Percentiles rank a stretch among this genome's conserved stretches.
phyloP scores from a whole-genome alignment of 768 basidiomycete genomes.

The Tulasnella sp. region DNA sequence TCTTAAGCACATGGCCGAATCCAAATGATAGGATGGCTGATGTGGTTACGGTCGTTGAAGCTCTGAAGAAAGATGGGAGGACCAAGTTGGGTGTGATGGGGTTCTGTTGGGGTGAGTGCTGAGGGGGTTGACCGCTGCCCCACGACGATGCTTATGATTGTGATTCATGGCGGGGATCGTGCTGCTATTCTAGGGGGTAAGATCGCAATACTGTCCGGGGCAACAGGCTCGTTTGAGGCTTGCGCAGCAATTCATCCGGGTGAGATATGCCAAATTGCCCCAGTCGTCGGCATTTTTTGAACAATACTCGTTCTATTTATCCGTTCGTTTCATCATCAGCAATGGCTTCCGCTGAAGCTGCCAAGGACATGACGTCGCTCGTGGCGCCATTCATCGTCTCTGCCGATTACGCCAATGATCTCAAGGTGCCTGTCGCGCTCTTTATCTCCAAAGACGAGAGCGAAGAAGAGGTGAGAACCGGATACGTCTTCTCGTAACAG shows the following conservation, averaged over 20 bases:
- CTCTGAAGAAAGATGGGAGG: conserved; percentile 33
- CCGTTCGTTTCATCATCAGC: too few species aligned
- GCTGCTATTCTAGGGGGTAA: conserved; percentile 25
- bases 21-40: conserved; percentile 32
- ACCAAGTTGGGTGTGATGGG: conserved; percentile 36
- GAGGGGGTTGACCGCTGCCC: neutral
- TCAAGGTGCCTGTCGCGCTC: neutral
- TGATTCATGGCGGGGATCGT: neutral
- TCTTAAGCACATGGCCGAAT: conserved; percentile 46
- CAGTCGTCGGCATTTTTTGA: too few species aligned
- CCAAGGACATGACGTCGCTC: too few species aligned
- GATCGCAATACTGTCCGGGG: conserved; percentile 24
- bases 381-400: too few species aligned
- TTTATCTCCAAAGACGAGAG: neutral
- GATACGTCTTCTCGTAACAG: too few species aligned
- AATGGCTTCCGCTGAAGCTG: too few species aligned
- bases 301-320: too few species aligned
- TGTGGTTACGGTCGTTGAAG: conserved; percentile 32
- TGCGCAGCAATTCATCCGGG: conserved; percentile 46
- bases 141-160: neutral
- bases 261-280: too few species aligned
- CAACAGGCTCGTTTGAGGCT: conserved; percentile 31
- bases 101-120: conserved; percentile 40
- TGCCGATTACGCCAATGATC: neutral
- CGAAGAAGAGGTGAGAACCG: neutral